Base-by-base conservation (phyloP, 2,329 filamentous ascomycete species). In the Hirsutella rhossiliensis region DNA sequence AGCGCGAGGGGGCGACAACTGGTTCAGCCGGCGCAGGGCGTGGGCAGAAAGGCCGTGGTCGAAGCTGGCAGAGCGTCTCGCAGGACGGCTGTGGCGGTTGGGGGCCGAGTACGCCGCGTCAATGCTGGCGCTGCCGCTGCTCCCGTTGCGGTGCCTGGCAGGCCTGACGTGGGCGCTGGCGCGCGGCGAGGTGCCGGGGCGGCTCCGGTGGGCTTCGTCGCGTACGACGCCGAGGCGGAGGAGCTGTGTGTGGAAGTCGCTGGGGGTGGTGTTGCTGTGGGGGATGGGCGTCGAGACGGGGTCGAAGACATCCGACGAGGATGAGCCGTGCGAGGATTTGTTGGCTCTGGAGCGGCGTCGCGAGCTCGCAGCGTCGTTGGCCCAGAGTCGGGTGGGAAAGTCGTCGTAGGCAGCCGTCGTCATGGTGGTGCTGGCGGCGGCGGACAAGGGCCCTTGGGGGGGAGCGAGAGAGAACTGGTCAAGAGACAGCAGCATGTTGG, bases 401-500 rank as follows among this genome's bases (percentile, higher is more conserved):
- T 42, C 32, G 41, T 37, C 41, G 23, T 37, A 27, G 19, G 30
- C n/a, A 6, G 40, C 18, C 12, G 17, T 12, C 19, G n/a, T 27
- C 3, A 11, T 11, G 34, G 12, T 15, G 44, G 20, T 41, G 38
- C 43, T 74, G 69, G 38, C 15, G 9, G 8, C 34, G 13, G 15
- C 34, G 5, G 34, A n/a, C 8, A 15, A 36, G 19, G 12, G 30
- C 13, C 18, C 12, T n/a, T 34, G 17, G 4, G 12, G 9, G 11
- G 23, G 30, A 23, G 63, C 70, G 53, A 76, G 71, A 36, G 78
- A 82, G 58, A 90, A 80, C 62, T 90, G 84, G 64, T 95, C 90
- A 50, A 98, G 80, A 36, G 89, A 95, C 51, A 92, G 72, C 48
- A 97, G 79, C 83, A 98, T 92, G 63, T 96, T 94, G 63, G 92